Evolutionary conservation across 1,284 basidiomycete species (phyloP).

Genomic region (Thecaphora thlaspeos): DNA sequence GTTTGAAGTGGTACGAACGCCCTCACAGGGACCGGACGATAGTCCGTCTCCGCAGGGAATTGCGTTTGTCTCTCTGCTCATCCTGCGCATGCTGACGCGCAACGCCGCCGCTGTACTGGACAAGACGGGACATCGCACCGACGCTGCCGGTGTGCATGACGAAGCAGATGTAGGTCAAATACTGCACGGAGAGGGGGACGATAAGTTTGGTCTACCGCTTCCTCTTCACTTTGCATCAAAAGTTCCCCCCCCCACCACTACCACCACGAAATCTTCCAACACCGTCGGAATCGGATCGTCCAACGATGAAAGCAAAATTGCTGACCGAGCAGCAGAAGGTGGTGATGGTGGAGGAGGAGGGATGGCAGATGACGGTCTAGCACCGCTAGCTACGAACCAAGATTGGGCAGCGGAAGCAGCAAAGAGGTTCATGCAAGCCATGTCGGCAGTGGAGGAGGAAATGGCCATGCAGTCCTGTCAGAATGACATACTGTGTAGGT

Average conservation of each 20-base stretch:
- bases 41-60: slow-evolving; percentile 42
- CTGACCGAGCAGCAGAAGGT: neutral
- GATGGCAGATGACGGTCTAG: neutral
- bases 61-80: slow-evolving; percentile 42
- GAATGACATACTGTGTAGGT: slow-evolving; percentile 51
- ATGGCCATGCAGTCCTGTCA: slow-evolving; percentile 39
- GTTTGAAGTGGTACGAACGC: slow-evolving; percentile 51
- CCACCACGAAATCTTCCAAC: too few relatives aligned
- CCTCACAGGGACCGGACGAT: slow-evolving; percentile 36
- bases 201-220: slow-evolving; percentile 49
- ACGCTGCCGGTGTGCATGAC: slow-evolving; percentile 15
- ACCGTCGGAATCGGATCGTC: slow-evolving; percentile 1
- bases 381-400: slow-evolving; percentile 13
- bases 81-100: slow-evolving; percentile 48
- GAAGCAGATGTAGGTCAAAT: neutral
- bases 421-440: slow-evolving; percentile 38
- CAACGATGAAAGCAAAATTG: too few relatives aligned
- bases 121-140: slow-evolving; percentile 27
- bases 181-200: slow-evolving; percentile 31
- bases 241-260: too few relatives aligned
- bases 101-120: slow-evolving; percentile 35
- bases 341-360: neutral
- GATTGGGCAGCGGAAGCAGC: slow-evolving; percentile 41
- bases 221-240: slow-evolving; percentile 33
- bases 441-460: slow-evolving; percentile 39